Percentiles rank a stretch among this genome's conserved stretches.
Evolutionary conservation across 352 stramenopile species (phyloP).

Genomic region (Nothophytophthora sp.): DNA sequence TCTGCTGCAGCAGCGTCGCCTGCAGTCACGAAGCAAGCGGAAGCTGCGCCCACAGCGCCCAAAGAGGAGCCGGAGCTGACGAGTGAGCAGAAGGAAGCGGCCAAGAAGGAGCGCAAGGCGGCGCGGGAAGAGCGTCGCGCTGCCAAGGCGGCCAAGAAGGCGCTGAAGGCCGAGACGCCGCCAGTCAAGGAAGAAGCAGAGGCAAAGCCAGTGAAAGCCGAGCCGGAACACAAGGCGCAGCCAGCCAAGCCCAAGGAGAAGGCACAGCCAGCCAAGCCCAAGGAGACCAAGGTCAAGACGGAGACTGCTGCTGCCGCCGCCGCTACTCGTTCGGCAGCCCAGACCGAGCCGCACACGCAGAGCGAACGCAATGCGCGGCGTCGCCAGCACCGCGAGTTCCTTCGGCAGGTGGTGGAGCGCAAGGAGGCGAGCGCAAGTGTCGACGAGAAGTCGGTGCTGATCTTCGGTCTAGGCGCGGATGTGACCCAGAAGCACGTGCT

Average conservation of each 20-base stretch:
- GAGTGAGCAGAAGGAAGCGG: constrained; percentile 30
- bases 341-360: constrained; percentile 40
- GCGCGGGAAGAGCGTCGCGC: constrained; percentile 8
- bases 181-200: constrained; percentile 15
- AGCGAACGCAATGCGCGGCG: constrained; percentile 82
- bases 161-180: constrained; percentile 14
- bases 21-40: constrained; percentile 9
- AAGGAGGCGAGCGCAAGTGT: constrained; percentile 53
- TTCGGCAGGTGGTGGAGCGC: constrained; percentile 66
- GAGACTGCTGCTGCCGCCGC: constrained; percentile 1
- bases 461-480: constrained; percentile 69
- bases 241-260: constrained; percentile 11
- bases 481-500: constrained; percentile 79
- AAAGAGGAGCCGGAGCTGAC: constrained; percentile 9
- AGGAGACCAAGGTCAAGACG: constrained; percentile 29
- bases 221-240: constrained; percentile 18
- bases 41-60: constrained; percentile 3
- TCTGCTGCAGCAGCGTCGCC: constrained; percentile 6
- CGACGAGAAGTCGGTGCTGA: constrained; percentile 71
- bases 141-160: constrained; percentile 12
- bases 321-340: background rate
- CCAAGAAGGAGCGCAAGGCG: constrained; percentile 17
- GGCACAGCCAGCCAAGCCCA: background rate
- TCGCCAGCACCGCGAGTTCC: constrained; percentile 74
- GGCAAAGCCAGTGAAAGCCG: constrained; percentile 4